phyloP scores from a whole-genome alignment of 805 yeast genomes.

The Barnettozyma vustinii region DNA sequence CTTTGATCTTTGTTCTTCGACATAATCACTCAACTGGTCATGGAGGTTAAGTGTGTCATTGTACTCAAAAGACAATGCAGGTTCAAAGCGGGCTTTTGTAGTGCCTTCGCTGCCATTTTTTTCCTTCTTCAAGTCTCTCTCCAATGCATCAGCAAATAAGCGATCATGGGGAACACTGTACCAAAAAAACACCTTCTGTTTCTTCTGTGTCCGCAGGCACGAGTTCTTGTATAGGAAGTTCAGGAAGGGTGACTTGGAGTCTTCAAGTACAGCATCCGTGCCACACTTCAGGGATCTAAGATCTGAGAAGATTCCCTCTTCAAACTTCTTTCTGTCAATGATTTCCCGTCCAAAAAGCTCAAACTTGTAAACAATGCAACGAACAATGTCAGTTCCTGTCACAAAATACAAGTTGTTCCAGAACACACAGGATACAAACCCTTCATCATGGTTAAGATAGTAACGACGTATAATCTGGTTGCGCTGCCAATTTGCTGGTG shows the following conservation, averaged over 20 bases:
- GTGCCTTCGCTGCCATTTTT: constrained; percentile 55
- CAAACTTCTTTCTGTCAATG: constrained; percentile 85
- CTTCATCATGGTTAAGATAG: constrained; percentile 81
- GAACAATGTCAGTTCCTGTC: constrained; percentile 94
- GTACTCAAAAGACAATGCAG: constrained; percentile 73
- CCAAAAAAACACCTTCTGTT: constrained; percentile 96
- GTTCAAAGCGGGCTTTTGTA: constrained; percentile 67
- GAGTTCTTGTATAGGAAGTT: constrained; percentile 80
- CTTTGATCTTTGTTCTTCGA: constrained; percentile 27
- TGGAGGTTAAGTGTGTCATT: constrained; percentile 38
- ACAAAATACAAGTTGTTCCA: constrained; percentile 89
- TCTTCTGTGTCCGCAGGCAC: constrained; percentile 90
- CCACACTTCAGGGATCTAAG: constrained; percentile 82
- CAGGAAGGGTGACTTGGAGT: constrained; percentile 79
- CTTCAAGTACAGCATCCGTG: constrained; percentile 79
- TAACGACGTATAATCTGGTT: constrained; percentile 84
- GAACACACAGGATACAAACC: constrained; percentile 84
- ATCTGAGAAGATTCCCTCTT: constrained; percentile 93
- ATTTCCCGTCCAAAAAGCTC: constrained; percentile 85
- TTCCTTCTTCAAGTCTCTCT: constrained; percentile 85
- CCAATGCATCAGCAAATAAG: constrained; percentile 87
- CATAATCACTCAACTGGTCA: constrained; percentile 46
- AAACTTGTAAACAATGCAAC: constrained; percentile 84
- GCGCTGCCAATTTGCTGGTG: constrained; percentile 92
- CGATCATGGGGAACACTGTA: constrained; percentile 92